These are phyloP conservation scores for Hsuehochloa calcarea DNA, from an alignment of 176 grass and related monocot genomes.

Conservation along the genomic window DNA sequence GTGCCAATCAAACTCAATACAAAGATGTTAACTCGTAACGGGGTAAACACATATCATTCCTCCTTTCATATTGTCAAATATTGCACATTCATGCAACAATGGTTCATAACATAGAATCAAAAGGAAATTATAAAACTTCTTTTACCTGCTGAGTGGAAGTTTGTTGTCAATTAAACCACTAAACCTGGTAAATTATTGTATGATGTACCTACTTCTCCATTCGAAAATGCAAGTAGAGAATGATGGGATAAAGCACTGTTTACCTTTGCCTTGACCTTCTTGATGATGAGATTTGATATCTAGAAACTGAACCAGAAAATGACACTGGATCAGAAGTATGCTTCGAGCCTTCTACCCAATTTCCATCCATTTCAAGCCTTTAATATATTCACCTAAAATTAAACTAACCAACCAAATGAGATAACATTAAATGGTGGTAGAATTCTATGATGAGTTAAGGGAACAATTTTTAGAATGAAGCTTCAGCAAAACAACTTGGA, in stretches of 20 bases:
- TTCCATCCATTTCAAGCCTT: constrained; percentile 39
- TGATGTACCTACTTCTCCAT: background rate
- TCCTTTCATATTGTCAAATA: background rate
- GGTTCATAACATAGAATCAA: background rate
- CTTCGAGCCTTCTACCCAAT: constrained; percentile 38
- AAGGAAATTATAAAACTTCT: background rate
- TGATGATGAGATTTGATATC: constrained; percentile 6
- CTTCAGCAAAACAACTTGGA: constrained; percentile 7
- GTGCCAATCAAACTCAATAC: background rate
- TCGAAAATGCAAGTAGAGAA: constrained; percentile 3
- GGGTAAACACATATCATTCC: background rate
- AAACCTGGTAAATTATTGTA: background rate
- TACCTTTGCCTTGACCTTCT: constrained; percentile 41
- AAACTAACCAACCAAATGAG: background rate
- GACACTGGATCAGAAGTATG: constrained; percentile 18
- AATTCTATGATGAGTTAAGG: constrained; percentile 18
- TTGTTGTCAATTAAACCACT: background rate
- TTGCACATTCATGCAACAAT: background rate
- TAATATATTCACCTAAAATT: constrained; percentile 21
- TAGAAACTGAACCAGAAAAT: constrained; percentile 28
- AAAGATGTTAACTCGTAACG: background rate
- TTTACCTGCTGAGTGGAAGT: background rate
- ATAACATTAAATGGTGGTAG: background rate
- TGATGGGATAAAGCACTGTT: background rate
- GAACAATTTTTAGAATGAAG: background rate